Conservation (phyloP, 768 basidiomycete species). For the Xanthoconium stramineum region DNA sequence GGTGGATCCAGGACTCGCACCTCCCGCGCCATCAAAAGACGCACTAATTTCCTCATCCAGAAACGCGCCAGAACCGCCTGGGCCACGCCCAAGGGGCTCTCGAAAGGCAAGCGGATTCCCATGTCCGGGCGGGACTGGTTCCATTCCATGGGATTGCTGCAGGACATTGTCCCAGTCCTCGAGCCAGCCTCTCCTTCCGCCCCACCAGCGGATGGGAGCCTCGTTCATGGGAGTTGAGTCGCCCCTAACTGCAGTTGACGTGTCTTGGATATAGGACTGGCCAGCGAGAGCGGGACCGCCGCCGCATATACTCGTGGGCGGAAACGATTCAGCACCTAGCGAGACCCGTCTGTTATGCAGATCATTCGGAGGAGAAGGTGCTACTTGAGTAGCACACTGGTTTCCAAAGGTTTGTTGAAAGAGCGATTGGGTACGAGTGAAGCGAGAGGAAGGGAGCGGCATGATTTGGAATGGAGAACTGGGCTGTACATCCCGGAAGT, state of each 20-base stretch:
- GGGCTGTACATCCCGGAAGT: background rate
- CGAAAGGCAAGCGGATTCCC: background rate
- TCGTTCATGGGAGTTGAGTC: slow-evolving; percentile 17
- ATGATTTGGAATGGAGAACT: slow-evolving; percentile 1
- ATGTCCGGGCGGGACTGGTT: background rate
- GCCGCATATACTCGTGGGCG: background rate
- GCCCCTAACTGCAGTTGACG: background rate
- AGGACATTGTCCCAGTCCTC: slow-evolving; percentile 17
- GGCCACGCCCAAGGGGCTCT: slow-evolving; percentile 3
- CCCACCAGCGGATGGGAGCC: slow-evolving; percentile 20
- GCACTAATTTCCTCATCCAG: slow-evolving; percentile 21
- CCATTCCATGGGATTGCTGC: background rate
- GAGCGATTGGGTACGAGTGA: slow-evolving; percentile 13
- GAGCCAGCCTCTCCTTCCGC: slow-evolving; percentile 14
- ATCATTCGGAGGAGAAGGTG: background rate
- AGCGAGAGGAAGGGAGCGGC: slow-evolving; percentile 6
- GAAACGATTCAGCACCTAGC: slow-evolving; percentile 4
- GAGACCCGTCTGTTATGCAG: slow-evolving; percentile 5
- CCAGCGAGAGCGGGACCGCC: background rate
- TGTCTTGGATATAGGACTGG: background rate
- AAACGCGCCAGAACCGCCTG: slow-evolving; percentile 6
- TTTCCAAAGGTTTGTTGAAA: slow-evolving; percentile 16
- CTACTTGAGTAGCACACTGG: background rate
- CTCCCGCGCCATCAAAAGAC: slow-evolving; percentile 9
- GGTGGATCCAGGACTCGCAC: background rate